Evolutionary conservation across 2,329 filamentous ascomycete genomes (phyloP).

Genomic region (Diaporthe sp.): DNA sequence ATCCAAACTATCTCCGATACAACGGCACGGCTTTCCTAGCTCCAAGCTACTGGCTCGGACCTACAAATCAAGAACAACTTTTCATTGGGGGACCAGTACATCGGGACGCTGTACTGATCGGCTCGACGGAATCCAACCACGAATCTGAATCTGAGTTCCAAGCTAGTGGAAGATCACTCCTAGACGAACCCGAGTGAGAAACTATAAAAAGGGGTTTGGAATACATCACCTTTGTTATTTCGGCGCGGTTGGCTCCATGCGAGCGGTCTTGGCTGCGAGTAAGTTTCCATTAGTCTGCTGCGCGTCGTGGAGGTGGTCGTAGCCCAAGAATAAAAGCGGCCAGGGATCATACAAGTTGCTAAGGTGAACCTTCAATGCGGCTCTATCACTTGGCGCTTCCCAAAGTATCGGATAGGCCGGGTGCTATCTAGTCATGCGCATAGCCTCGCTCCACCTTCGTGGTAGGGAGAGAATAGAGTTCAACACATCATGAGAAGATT

Average conservation of each 20-base stretch:
- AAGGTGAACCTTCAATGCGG: slow-evolving; percentile 28
- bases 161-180: background rate
- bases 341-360: slow-evolving; percentile 10
- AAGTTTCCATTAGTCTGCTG: background rate
- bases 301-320: background rate
- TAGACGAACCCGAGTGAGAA: background rate
- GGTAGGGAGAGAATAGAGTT: slow-evolving; percentile 12
- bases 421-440: slow-evolving; percentile 12
- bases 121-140: background rate
- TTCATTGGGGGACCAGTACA: background rate
- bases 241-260: background rate
- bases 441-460: slow-evolving; percentile 11
- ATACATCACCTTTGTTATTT: background rate
- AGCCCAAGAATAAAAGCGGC: slow-evolving; percentile 13
- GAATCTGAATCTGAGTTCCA: no score
- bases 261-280: slow-evolving; percentile 17
- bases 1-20: slow-evolving; percentile 1
- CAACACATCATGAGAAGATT: slow-evolving; percentile 5
- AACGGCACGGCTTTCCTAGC: background rate
- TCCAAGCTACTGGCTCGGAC: background rate
- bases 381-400: slow-evolving; percentile 19
- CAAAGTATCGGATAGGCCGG: slow-evolving; percentile 18
- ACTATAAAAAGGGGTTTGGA: background rate
- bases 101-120: background rate
- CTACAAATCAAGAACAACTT: background rate